Percentiles rank a stretch among this genome's conserved stretches.
Conservation (phyloP, 495 filamentous ascomycete genomes). For the Chaetomium cochliodes region DNA sequence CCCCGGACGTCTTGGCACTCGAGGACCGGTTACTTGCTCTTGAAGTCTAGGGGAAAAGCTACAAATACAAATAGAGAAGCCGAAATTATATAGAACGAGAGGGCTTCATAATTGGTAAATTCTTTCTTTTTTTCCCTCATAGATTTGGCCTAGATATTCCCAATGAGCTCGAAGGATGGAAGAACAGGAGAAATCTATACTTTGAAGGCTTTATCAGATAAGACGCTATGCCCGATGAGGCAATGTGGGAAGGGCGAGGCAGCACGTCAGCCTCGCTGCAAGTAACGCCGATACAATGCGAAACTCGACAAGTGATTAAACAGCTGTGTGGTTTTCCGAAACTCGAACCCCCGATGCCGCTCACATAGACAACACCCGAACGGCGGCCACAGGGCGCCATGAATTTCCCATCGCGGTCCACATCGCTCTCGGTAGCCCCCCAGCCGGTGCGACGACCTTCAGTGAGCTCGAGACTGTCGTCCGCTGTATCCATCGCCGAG, state of each 20-base stretch:
- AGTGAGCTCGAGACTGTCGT: constrained; percentile 68
- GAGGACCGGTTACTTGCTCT: too few relatives aligned
- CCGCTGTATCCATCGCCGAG: constrained; percentile 63
- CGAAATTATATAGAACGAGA: too few relatives aligned
- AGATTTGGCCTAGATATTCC: too few relatives aligned
- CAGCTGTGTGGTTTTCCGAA: background rate
- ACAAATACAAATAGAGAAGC: too few relatives aligned
- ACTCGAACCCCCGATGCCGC: constrained; percentile 24
- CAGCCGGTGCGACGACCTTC: constrained; percentile 56
- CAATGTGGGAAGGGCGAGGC: too few relatives aligned
- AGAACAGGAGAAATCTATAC: too few relatives aligned
- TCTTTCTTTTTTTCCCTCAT: too few relatives aligned
- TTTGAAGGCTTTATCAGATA: background rate
- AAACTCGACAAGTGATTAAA: background rate
- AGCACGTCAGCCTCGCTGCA: constrained; percentile 21
- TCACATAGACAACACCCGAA: constrained; percentile 23
- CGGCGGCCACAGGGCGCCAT: constrained; percentile 34
- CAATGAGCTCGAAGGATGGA: too few relatives aligned
- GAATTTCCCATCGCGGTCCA: constrained; percentile 44
- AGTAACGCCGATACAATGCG: background rate
- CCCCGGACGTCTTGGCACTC: too few relatives aligned
- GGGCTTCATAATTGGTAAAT: too few relatives aligned
- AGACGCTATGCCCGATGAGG: too few relatives aligned
- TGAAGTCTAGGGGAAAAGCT: too few relatives aligned
- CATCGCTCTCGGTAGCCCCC: constrained; percentile 52